Evolutionary conservation across 192 early-diverging fungal genomes (phyloP).

Genomic region (Lobosporangium transversale): DNA sequence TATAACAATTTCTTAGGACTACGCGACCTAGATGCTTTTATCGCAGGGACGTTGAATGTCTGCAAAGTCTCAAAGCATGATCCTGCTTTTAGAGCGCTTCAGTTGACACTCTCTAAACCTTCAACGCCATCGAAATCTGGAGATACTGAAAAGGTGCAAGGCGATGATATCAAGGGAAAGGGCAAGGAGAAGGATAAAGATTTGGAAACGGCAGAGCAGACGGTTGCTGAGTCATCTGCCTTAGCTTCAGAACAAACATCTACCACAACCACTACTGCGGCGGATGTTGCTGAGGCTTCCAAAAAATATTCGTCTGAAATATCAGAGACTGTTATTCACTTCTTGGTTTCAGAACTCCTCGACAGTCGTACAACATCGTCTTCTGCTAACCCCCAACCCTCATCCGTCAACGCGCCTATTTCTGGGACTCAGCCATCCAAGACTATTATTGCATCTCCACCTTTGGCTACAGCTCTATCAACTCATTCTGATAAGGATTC

Average conservation of each 20-base stretch:
- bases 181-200: conserved; percentile 32
- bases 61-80: conserved; percentile 76
- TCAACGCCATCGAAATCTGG: conserved; percentile 1
- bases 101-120: conserved; percentile 64
- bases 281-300: conserved; percentile 25
- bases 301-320: conserved; percentile 60
- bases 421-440: neutral
- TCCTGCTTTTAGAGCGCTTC: conserved; percentile 64
- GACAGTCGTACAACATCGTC: conserved; percentile 15
- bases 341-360: conserved; percentile 65
- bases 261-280: conserved; percentile 12
- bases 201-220: conserved; percentile 13
- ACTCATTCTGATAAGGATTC: neutral
- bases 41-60: conserved; percentile 66
- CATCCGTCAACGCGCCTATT: neutral
- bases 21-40: conserved; percentile 77
- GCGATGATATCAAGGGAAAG: conserved; percentile 24
- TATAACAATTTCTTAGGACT: conserved; percentile 71
- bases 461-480: neutral
- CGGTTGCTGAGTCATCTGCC: neutral
- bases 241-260: conserved; percentile 1
- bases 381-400: too few species aligned
- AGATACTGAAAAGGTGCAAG: conserved; percentile 33
- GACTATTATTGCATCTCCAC: neutral
- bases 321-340: conserved; percentile 64